These are phyloP conservation scores for Cyclotella sp. DNA, from an alignment of 108 stramenopile species.

Conservation along the genomic window DNA sequence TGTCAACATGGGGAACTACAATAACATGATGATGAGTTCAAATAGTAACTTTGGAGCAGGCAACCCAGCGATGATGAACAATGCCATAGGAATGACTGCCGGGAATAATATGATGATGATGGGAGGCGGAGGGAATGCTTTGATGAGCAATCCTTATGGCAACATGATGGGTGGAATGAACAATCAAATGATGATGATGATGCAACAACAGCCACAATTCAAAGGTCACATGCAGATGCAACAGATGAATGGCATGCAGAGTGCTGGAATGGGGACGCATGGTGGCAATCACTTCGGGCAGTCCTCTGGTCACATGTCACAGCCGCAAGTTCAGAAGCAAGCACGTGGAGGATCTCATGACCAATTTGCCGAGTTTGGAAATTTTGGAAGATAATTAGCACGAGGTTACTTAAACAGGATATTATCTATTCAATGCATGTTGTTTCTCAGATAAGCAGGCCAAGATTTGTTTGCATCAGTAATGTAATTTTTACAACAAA, in stretches of 20 bases:
- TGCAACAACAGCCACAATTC: constrained; percentile 37
- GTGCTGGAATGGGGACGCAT: constrained; percentile 24
- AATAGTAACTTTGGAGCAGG: constrained; percentile 12
- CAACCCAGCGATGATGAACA: constrained; percentile 3
- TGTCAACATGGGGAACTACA: constrained; percentile 27
- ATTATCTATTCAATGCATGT: too few species aligned
- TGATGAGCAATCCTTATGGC: background rate
- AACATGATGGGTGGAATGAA: constrained; percentile 25
- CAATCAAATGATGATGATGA: constrained; percentile 31
- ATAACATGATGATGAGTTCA: constrained; percentile 31
- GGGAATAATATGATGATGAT: constrained; percentile 22
- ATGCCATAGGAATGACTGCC: constrained; percentile 6
- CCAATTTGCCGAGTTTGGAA: constrained; percentile 57
- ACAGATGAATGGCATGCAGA: constrained; percentile 38
- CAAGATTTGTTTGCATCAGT: too few species aligned
- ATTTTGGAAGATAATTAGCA: constrained; percentile 42
- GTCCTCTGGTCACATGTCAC: constrained; percentile 6
- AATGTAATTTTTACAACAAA: too few species aligned
- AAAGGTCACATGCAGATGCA: constrained; percentile 38
- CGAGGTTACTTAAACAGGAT: too few species aligned
- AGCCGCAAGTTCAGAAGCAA: constrained; percentile 22
- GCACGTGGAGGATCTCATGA: constrained; percentile 29
- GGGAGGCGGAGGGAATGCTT: constrained; percentile 14
- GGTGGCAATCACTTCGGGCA: constrained; percentile 21
- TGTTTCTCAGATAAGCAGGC: too few species aligned